Evolutionary conservation across 495 filamentous ascomycete species (phyloP).

Genomic region (Cenococcum geophilum): DNA sequence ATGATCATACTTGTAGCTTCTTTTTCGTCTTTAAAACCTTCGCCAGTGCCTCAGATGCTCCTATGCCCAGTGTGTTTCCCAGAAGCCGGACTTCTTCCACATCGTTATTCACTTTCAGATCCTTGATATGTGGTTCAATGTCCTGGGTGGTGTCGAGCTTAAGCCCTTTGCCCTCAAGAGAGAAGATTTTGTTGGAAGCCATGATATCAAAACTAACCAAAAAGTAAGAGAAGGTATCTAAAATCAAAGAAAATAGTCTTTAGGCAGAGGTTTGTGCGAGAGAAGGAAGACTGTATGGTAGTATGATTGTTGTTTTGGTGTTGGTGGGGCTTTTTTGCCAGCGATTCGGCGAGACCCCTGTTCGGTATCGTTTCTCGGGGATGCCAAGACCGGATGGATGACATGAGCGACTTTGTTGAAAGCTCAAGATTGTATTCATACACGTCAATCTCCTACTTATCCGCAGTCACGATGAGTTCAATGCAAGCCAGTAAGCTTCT

Average conservation of each 20-base stretch:
- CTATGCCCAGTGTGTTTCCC: conserved; percentile 87
- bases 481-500: conserved; percentile 26
- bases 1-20: conserved; percentile 56
- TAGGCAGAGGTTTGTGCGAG: neutral
- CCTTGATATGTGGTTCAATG: conserved; percentile 75
- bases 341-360: neutral
- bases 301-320: conserved; percentile 14
- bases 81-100: conserved; percentile 77
- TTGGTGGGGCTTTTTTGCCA: conserved; percentile 17
- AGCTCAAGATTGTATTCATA: neutral
- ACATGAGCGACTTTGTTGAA: conserved; percentile 10
- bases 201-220: conserved; percentile 40
- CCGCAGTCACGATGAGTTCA: conserved; percentile 24
- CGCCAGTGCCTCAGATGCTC: conserved; percentile 76
- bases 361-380: conserved; percentile 1
- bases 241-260: neutral
- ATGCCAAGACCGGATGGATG: conserved; percentile 18
- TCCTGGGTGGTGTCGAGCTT: conserved; percentile 85
- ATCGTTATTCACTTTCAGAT: conserved; percentile 61
- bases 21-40: conserved; percentile 73
- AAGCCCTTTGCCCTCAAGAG: conserved; percentile 80
- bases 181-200: conserved; percentile 68
- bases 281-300: conserved; percentile 1
- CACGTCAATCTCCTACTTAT: neutral
- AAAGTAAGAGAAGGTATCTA: conserved; percentile 15